Evolutionary conservation across 805 yeast species (phyloP).

Genomic region (Candida gorgasii): DNA sequence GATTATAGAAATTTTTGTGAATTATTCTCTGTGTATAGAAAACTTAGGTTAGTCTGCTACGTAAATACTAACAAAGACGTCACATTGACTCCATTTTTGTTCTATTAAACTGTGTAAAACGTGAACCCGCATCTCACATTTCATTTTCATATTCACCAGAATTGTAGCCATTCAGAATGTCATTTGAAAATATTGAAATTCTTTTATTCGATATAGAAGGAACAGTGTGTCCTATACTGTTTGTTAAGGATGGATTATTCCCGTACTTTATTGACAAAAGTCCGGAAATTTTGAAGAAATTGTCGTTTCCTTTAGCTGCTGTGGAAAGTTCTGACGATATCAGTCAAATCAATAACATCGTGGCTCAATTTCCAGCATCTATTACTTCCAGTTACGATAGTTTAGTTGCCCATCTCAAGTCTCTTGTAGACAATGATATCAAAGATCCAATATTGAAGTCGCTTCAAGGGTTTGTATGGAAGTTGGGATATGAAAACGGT

Average conservation of each 20-base stretch:
- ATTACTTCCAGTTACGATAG: conserved; percentile 23
- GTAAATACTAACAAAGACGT: no score
- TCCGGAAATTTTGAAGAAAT: conserved; percentile 38
- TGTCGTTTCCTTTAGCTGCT: conserved; percentile 32
- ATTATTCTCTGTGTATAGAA: no score
- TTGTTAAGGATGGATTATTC: conserved; percentile 75
- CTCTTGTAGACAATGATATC: conserved; percentile 63
- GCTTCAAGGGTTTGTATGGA: conserved; percentile 86
- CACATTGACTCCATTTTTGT: no score
- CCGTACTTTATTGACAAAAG: conserved; percentile 67
- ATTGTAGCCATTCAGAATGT: not conserved
- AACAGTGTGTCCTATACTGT: conserved; percentile 87
- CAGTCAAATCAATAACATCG: conserved; percentile 24
- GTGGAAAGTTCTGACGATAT: conserved; percentile 17
- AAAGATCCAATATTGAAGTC: conserved; percentile 77
- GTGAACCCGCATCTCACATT: conserved; percentile 1
- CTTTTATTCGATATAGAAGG: conserved; percentile 77
- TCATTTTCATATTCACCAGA: not conserved
- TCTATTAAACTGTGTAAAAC: conserved; percentile 2
- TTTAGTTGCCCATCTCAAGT: conserved; percentile 50
- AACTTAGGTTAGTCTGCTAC: no score
- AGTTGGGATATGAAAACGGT: conserved; percentile 73
- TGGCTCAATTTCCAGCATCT: conserved; percentile 49
- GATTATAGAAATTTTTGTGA: no score
- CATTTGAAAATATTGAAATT: conserved; percentile 3